These are phyloP conservation scores for Alternaria sp. DNA, from an alignment of 2,329 filamentous ascomycete species.

Conservation along the genomic window DNA sequence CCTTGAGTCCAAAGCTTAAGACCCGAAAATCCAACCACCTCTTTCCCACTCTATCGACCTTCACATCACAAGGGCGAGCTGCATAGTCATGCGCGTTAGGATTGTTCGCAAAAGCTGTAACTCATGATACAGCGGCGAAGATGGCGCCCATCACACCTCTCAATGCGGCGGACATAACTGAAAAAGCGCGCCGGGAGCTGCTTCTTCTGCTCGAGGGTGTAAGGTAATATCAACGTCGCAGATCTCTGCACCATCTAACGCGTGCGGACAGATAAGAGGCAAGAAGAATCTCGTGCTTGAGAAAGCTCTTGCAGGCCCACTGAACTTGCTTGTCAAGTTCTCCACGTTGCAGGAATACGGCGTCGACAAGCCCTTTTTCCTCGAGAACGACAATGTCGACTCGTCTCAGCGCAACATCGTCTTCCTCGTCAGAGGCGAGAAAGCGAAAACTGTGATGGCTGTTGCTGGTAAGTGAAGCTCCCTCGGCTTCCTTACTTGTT, in stretches of 20 bases:
- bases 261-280: constrained; percentile 78
- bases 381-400: constrained; percentile 96
- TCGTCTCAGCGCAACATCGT: constrained; percentile 94
- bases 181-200: constrained; percentile 87
- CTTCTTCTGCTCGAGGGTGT: constrained; percentile 93
- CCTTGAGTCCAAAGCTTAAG: constrained; percentile 20
- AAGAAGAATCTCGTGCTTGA: constrained; percentile 99
- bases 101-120: constrained; percentile 13
- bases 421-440: constrained; percentile 91
- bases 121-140: constrained; percentile 17
- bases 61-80: constrained; percentile 13
- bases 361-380: constrained; percentile 95
- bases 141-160: constrained; percentile 78
- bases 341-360: constrained; percentile 96
- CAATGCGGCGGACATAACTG: constrained; percentile 77
- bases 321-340: constrained; percentile 93
- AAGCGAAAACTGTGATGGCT: constrained; percentile 79
- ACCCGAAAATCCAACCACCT: constrained; percentile 9
- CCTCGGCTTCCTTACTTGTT: constrained; percentile 16
- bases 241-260: constrained; percentile 45
- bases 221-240: constrained; percentile 64
- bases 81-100: constrained; percentile 18
- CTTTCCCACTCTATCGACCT: constrained; percentile 11
- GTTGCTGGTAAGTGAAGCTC: constrained; percentile 77
- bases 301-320: constrained; percentile 84